A percentile compares a stretch with the other conserved stretches of the same genome.
Evolutionary conservation across 139 green algal species (phyloP).

Genomic region (Medakamo hakoo): DNA sequence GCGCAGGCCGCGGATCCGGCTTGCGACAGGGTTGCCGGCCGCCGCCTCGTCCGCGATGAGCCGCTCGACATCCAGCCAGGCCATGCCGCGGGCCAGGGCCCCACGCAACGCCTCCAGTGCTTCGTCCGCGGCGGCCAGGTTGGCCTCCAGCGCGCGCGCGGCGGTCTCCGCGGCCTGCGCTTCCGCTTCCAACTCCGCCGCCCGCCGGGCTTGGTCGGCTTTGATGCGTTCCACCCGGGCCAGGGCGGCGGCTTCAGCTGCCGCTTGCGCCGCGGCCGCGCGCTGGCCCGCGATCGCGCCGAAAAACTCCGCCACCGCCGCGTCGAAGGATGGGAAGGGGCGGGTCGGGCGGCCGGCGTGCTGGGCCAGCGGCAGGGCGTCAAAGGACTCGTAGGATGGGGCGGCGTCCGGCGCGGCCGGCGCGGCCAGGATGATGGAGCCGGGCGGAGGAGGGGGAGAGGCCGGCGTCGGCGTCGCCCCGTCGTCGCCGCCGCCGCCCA

Average conservation of each 20-base stretch:
- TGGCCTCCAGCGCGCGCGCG: slow-evolving; percentile 68
- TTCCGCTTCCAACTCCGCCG: slow-evolving; percentile 38
- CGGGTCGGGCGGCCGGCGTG: slow-evolving; percentile 13
- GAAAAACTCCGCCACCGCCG: slow-evolving; percentile 81
- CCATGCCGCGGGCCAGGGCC: slow-evolving; percentile 65
- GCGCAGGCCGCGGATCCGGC: slow-evolving; percentile 24
- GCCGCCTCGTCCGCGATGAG: slow-evolving; percentile 47
- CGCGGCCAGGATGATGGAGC: neutral
- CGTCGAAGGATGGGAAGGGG: slow-evolving; percentile 70
- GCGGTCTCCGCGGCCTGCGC: slow-evolving; percentile 31
- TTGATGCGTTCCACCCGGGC: slow-evolving; percentile 62
- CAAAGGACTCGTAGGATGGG: slow-evolving; percentile 71
- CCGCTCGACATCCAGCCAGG: slow-evolving; percentile 67
- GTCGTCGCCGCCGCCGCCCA: neutral
- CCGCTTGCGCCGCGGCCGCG: slow-evolving; percentile 21
- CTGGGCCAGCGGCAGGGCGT: slow-evolving; percentile 58
- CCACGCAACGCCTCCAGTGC: slow-evolving; percentile 65
- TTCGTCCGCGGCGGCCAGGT: slow-evolving; percentile 69
- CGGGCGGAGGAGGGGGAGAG: neutral
- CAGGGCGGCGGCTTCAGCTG: slow-evolving; percentile 41
- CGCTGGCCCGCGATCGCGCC: slow-evolving; percentile 63
- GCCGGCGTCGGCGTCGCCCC: neutral
- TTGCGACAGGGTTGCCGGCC: slow-evolving; percentile 81
- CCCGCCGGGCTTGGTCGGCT: slow-evolving; percentile 47
- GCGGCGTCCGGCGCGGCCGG: neutral